phyloP scores from a whole-genome alignment of 768 basidiomycete genomes.

The Russula sp. region DNA sequence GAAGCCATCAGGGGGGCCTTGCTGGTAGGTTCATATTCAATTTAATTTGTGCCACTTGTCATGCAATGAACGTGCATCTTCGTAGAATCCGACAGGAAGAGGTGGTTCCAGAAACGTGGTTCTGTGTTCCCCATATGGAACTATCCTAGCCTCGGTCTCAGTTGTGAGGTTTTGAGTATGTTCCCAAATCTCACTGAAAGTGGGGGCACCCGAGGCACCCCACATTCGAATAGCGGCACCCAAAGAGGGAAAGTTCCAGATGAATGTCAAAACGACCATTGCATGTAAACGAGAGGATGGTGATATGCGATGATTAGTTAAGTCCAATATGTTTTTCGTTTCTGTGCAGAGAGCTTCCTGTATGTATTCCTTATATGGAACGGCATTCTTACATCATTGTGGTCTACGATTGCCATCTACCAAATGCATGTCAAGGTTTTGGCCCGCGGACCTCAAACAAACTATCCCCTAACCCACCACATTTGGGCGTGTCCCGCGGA shows the following conservation, averaged over 20 bases:
- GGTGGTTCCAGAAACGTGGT: constrained; percentile 9
- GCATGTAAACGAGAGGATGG: no score
- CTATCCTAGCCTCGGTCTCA: not conserved
- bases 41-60: not conserved
- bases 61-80: not conserved
- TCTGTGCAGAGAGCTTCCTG: not conserved
- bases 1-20: not conserved
- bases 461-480: not conserved
- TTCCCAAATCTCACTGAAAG: not conserved
- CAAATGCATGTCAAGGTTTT: not conserved
- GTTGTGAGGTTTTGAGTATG: not conserved
- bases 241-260: not conserved
- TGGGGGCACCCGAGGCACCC: not conserved
- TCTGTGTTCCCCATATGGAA: not conserved
- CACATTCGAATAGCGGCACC: not conserved
- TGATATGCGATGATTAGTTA: not conserved
- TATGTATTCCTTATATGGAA: not conserved
- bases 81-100: constrained; percentile 7
- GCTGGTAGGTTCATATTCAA: not conserved
- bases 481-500: not conserved
- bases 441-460: not conserved
- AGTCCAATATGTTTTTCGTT: no score
- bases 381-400: not conserved
- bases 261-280: not conserved
- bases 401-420: not conserved